Base-by-base conservation (phyloP, 2,329 filamentous ascomycete genomes). In the Pyrenochaeta sp. region DNA sequence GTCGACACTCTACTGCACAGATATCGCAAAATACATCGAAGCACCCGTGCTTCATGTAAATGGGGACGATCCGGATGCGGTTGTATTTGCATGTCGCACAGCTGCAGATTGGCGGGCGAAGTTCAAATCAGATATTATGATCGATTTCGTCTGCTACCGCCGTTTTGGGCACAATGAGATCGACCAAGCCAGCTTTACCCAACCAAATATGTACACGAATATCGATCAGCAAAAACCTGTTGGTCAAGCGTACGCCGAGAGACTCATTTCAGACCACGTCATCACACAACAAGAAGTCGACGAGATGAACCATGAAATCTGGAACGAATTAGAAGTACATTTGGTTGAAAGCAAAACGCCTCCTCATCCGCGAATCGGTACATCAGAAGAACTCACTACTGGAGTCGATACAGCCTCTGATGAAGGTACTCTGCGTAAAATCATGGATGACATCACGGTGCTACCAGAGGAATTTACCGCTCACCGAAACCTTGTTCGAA, bases 91-190 rank as follows among this genome's bases (percentile, higher is more conserved):
- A 64, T 97, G 92, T 78, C 94, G 97, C 77, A 78, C 97, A 51
- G 94, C 94, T 55, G 89, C 94, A 48, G 94, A 99, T 73, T 99
- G 93, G 90, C 92, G 94, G 66, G 94, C 94, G 50, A 88, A 96
- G 79, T 99, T 97, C 84, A 95, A 96, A 81, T 90, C 91, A 71
- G 94, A 99, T 71, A 93, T 97, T 53, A 92, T 99, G 60, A 90
- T 99, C 67, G 94, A 99, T 73, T 85, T 99, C 65, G 91, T 97
- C 69, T 99, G 94, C 83, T 99, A 99, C 82, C 89, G 94, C 69
- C 99, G 97, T 80, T 86, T 96, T 73, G 94, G 94, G 52, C 94
- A 99, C 85, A 99, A 99, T 78, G 94, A 99, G 80, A 99, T 94
- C 7, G 94, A 99, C 71, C 94, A 99, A 80, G 94, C 94, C 34